Evolutionary conservation across 768 basidiomycete species (phyloP).

Genomic region (Pholiota molesta): DNA sequence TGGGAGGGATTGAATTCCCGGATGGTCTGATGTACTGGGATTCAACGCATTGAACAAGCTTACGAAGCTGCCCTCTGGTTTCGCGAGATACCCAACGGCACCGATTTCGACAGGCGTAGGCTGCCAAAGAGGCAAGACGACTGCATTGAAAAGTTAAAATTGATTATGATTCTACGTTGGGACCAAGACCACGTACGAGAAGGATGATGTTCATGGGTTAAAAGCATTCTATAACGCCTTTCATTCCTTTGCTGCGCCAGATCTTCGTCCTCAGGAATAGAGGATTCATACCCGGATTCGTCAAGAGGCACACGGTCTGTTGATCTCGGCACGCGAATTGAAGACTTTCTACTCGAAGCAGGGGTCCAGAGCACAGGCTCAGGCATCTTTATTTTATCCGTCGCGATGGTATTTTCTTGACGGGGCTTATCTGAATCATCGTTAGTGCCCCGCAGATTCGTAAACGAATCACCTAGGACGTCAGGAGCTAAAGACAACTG

Average conservation of each 20-base stretch:
- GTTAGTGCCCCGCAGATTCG: neutral
- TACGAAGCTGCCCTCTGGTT: constrained; percentile 68
- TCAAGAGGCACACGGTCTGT: constrained; percentile 19
- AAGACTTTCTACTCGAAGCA: constrained; percentile 26
- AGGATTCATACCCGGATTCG: constrained; percentile 42
- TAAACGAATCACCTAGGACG: constrained; percentile 7
- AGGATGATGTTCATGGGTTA: constrained; percentile 71
- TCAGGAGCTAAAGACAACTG: constrained; percentile 13
- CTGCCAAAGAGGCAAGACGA: constrained; percentile 68
- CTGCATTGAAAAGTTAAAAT: constrained; percentile 7
- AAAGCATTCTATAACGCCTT: constrained; percentile 64
- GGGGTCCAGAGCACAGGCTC: constrained; percentile 42
- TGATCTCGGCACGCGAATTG: constrained; percentile 16
- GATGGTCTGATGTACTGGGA: constrained; percentile 49
- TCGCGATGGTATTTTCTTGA: constrained; percentile 38
- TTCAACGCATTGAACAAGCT: constrained; percentile 74
- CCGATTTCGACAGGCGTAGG: constrained; percentile 68
- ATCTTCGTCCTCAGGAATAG: constrained; percentile 41
- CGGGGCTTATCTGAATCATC: constrained; percentile 15
- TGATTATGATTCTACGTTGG: neutral
- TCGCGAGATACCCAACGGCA: constrained; percentile 78
- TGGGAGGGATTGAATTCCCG: constrained; percentile 49
- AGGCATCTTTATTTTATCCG: constrained; percentile 34
- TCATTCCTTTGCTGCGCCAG: constrained; percentile 57
- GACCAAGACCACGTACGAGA: constrained; percentile 51